Conservation (phyloP, 139 green algal species). For the Micromonas pusilla region DNA sequence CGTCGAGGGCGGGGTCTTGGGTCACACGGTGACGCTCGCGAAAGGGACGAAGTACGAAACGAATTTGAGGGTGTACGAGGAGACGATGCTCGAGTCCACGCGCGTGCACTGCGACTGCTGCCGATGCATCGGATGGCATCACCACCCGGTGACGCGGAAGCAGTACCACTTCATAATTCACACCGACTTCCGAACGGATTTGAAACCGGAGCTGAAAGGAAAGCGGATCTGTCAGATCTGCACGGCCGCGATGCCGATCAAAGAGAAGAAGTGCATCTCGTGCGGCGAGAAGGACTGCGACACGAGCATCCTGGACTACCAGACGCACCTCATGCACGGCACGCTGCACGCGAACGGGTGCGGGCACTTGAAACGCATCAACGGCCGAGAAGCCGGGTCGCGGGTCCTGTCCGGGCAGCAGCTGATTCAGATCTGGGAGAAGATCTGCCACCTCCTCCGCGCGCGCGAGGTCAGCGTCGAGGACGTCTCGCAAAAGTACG, state of each 20-base stretch:
- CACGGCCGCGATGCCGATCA: not conserved
- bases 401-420: constrained; percentile 51
- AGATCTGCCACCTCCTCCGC: constrained; percentile 67
- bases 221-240: constrained; percentile 12
- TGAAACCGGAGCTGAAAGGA: constrained; percentile 9
- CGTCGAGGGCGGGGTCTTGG: constrained; percentile 8
- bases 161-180: constrained; percentile 85
- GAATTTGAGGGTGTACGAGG: constrained; percentile 2
- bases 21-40: constrained; percentile 1
- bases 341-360: constrained; percentile 88
- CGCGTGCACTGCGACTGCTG: constrained; percentile 23
- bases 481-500: constrained; percentile 85
- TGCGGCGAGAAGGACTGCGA: constrained; percentile 25
- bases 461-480: constrained; percentile 61
- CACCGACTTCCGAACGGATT: constrained; percentile 20
- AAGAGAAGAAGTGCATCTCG: not conserved
- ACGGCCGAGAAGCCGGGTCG: constrained; percentile 63
- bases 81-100: not conserved
- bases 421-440: constrained; percentile 89
- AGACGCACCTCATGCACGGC: constrained; percentile 79
- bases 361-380: constrained; percentile 83
- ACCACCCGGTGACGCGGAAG: constrained; percentile 68
- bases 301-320: constrained; percentile 60
- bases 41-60: not conserved
- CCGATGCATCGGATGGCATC: constrained; percentile 58